Evolutionary conservation across 2,329 filamentous ascomycete genomes (phyloP).

Genomic region (Neofusicoccum kwambonambiense): DNA sequence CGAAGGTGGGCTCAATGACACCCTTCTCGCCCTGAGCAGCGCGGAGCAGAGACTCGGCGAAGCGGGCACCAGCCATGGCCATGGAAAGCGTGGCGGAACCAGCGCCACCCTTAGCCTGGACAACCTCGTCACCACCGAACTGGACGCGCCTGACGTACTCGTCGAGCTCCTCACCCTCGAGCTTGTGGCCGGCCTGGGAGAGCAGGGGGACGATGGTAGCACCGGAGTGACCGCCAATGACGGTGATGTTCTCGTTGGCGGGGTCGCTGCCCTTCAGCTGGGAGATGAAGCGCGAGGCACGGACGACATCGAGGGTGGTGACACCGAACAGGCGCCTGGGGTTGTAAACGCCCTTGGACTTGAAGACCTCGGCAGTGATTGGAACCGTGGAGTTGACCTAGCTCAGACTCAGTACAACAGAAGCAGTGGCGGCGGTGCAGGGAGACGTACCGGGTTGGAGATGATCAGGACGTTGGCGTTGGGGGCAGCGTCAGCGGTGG

Average conservation of each 20-base stretch:
- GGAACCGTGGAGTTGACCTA: conserved; percentile 97
- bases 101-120: conserved; percentile 97
- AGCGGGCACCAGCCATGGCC: conserved; percentile 87
- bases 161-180: conserved; percentile 71
- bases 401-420: conserved; percentile 19
- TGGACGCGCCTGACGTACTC: conserved; percentile 91
- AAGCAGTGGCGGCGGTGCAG: not conserved
- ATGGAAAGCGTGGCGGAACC: conserved; percentile 97
- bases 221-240: conserved; percentile 95
- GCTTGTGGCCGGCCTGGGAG: conserved; percentile 87
- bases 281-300: conserved; percentile 95
- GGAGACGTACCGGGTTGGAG: conserved; percentile 75
- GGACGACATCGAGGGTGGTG: conserved; percentile 98
- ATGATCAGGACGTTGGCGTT: conserved; percentile 97
- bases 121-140: conserved; percentile 98
- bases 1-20: conserved; percentile 92
- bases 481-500: conserved; percentile 81
- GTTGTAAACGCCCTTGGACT: conserved; percentile 94
- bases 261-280: conserved; percentile 91
- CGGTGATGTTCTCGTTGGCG: conserved; percentile 88
- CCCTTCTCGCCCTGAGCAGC: conserved; percentile 92
- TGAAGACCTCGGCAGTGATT: conserved; percentile 96
- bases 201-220: conserved; percentile 98
- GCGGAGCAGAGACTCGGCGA: conserved; percentile 90
- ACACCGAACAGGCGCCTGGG: conserved; percentile 99